A percentile compares a stretch with the other conserved stretches of the same genome.
Conservation (phyloP, 2,329 filamentous ascomycete genomes). For the Calycina herbarum region DNA sequence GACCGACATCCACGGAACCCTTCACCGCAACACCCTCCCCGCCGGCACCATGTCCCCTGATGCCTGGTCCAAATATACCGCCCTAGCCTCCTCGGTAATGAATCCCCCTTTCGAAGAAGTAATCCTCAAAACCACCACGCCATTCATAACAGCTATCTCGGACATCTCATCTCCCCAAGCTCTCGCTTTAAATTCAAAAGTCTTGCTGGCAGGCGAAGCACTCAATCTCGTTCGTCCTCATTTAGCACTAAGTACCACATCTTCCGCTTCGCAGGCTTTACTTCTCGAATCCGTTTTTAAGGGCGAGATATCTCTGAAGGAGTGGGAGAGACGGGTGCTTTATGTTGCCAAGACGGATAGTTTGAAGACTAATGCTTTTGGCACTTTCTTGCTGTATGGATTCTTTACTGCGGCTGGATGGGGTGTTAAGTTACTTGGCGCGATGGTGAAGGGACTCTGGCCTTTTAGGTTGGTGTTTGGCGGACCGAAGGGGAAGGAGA, state of each 20-base stretch:
- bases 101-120: conserved; percentile 35
- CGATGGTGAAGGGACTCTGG: background rate
- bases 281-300: conserved; percentile 20
- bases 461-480: background rate
- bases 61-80: conserved; percentile 23
- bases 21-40: conserved; percentile 30
- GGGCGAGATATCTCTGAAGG: conserved; percentile 20
- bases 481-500: background rate
- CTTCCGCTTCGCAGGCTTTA: conserved; percentile 38
- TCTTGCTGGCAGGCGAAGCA: conserved; percentile 45
- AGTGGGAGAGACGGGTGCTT: conserved; percentile 7
- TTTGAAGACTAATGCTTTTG: conserved; percentile 4
- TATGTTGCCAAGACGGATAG: conserved; percentile 21
- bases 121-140: conserved; percentile 41
- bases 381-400: background rate
- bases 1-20: conserved; percentile 35
- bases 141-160: conserved; percentile 45
- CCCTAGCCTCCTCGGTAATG: conserved; percentile 17
- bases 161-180: conserved; percentile 40
- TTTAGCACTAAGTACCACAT: conserved; percentile 45
- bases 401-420: background rate
- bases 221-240: conserved; percentile 47
- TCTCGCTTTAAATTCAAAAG: conserved; percentile 40
- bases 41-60: conserved; percentile 20
- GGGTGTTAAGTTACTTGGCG: background rate